These are phyloP conservation scores for Dactylellina cionopaga DNA, from an alignment of 2,329 filamentous ascomycete species.

Conservation along the genomic window DNA sequence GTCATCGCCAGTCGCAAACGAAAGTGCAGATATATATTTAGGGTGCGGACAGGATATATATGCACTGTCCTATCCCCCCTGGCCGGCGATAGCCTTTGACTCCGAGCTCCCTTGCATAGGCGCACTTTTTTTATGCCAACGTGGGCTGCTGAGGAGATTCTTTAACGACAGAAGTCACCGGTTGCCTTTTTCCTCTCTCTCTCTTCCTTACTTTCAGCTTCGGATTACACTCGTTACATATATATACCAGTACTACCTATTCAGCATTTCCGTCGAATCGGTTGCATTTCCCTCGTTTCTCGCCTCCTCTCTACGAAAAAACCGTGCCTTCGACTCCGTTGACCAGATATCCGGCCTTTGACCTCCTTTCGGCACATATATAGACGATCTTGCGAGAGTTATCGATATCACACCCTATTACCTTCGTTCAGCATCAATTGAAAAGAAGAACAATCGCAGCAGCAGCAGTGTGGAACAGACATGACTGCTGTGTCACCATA, in stretches of 20 bases:
- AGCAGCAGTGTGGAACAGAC: conserved; percentile 9
- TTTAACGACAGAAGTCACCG: conserved; percentile 31
- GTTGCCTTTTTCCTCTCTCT: conserved; percentile 51
- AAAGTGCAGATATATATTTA: conserved; percentile 1
- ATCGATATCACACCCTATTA: not conserved
- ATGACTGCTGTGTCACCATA: conserved; percentile 53
- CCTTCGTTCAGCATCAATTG: conserved; percentile 5
- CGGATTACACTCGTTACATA: conserved; percentile 15
- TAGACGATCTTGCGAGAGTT: conserved; percentile 24
- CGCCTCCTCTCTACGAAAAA: not conserved
- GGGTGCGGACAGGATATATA: conserved; percentile 25
- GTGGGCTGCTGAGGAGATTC: conserved; percentile 36
- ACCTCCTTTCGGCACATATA: conserved; percentile 11
- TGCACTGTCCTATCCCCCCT: conserved; percentile 15
- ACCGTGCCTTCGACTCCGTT: not conserved
- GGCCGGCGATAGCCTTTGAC: conserved; percentile 32
- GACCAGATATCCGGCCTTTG: not conserved
- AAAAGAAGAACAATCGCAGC: conserved; percentile 6
- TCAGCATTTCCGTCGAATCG: not conserved
- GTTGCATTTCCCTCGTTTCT: conserved; percentile 2
- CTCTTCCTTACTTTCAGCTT: too few species aligned
- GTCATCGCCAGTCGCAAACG: conserved; percentile 31
- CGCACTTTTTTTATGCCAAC: conserved; percentile 44
- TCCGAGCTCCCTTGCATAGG: conserved; percentile 48
- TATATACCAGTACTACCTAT: not conserved